A percentile compares a stretch with the other conserved stretches of the same genome.
Evolutionary conservation across 2,329 filamentous ascomycete genomes (phyloP).

Genomic region (Penicillium vulpinum): DNA sequence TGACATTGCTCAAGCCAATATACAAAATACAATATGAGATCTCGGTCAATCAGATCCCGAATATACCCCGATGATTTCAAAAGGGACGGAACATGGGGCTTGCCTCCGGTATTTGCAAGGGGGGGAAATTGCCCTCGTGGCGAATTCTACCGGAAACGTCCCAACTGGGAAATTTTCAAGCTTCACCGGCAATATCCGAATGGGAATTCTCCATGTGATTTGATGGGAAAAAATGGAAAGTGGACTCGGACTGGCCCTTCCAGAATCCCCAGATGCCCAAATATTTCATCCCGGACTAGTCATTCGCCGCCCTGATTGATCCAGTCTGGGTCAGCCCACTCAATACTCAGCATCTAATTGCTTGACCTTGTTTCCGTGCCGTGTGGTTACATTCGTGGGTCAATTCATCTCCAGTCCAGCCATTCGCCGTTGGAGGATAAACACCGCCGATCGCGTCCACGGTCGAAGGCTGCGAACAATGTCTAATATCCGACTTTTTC

Average conservation of each 20-base stretch:
- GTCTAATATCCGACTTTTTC: slow-evolving; percentile 13
- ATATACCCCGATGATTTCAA: background rate
- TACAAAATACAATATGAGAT: too few species aligned
- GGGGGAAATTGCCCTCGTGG: background rate
- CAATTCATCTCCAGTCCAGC: background rate
- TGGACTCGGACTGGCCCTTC: slow-evolving; percentile 14
- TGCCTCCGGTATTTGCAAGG: background rate
- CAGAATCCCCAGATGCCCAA: slow-evolving; percentile 14
- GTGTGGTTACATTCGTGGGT: slow-evolving; percentile 34
- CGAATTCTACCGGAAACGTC: background rate
- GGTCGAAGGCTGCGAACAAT: slow-evolving; percentile 23
- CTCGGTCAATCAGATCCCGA: slow-evolving; percentile 1
- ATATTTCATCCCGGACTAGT: background rate
- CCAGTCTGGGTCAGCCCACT: background rate
- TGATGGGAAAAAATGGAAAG: slow-evolving; percentile 7
- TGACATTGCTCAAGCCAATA: too few species aligned
- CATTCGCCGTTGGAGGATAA: slow-evolving; percentile 13
- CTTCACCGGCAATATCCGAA: slow-evolving; percentile 18
- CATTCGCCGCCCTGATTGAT: slow-evolving; percentile 8
- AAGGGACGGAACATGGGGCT: background rate
- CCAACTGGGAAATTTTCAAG: slow-evolving; percentile 9
- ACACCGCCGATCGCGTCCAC: slow-evolving; percentile 24
- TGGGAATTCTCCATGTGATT: slow-evolving; percentile 7
- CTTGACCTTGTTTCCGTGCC: slow-evolving; percentile 11
- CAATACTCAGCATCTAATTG: background rate